Conservation (phyloP, 2,329 filamentous ascomycete species). For the Colletotrichum plurivorum region DNA sequence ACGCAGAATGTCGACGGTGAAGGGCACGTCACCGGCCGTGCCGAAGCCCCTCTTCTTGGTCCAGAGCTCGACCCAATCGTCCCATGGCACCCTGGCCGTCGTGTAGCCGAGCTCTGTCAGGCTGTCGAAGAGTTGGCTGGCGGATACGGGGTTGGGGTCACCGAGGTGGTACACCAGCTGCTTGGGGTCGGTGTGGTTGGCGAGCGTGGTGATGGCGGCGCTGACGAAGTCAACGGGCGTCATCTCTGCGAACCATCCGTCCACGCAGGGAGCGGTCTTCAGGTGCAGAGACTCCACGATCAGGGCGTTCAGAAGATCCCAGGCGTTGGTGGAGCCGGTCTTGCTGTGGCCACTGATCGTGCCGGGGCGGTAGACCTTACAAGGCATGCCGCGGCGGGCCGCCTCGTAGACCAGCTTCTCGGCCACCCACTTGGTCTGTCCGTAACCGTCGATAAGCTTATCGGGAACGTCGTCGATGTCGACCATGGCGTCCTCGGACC, state of each 20-base stretch:
- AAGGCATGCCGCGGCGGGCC: conserved; percentile 76
- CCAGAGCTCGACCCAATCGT: conserved; percentile 83
- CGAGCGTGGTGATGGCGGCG: conserved; percentile 79
- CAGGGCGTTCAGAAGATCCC: conserved; percentile 82
- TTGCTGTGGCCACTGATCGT: conserved; percentile 85
- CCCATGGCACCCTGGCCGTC: conserved; percentile 76
- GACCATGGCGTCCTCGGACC: conserved; percentile 79
- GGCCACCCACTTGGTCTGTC: conserved; percentile 86
- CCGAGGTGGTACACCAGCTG: conserved; percentile 82
- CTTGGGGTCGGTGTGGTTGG: conserved; percentile 72
- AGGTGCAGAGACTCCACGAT: conserved; percentile 84
- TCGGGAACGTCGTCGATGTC: conserved; percentile 77
- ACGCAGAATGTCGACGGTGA: conserved; percentile 84
- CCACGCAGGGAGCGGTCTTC: conserved; percentile 77
- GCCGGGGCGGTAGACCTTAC: conserved; percentile 79
- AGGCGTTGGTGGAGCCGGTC: conserved; percentile 83
- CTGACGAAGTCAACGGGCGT: conserved; percentile 87
- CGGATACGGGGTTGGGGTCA: conserved; percentile 79
- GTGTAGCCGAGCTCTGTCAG: conserved; percentile 78
- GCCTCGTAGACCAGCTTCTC: conserved; percentile 82
- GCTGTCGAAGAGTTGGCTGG: conserved; percentile 74
- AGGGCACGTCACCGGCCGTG: conserved; percentile 78
- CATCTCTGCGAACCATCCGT: conserved; percentile 86
- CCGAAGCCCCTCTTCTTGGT: conserved; percentile 75
- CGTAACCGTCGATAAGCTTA: conserved; percentile 80